Evolutionary conservation across 805 yeast genomes (phyloP).

Genomic region (Pichia cephalocereana): DNA sequence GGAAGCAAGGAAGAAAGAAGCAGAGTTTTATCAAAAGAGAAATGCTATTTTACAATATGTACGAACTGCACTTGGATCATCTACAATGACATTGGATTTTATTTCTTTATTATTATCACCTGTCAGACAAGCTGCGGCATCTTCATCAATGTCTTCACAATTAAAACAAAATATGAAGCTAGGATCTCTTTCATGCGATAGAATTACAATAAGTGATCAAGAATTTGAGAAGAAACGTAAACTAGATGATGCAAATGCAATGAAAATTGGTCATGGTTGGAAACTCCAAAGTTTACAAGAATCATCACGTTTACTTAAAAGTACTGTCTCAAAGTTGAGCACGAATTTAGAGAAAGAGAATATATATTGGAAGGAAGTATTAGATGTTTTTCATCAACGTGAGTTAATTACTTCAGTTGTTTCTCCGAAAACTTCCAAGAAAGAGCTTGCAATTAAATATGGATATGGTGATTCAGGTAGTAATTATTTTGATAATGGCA

Average conservation of each 20-base stretch:
- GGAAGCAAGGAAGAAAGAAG: slow-evolving; percentile 12
- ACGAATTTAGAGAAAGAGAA: slow-evolving; percentile 53
- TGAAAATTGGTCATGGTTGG: slow-evolving; percentile 66
- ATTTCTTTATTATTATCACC: slow-evolving; percentile 75
- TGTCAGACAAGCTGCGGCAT: slow-evolving; percentile 76
- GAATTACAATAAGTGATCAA: slow-evolving; percentile 21
- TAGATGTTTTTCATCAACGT: slow-evolving; percentile 33
- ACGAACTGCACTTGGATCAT: slow-evolving; percentile 72
- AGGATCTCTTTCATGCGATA: slow-evolving; percentile 57
- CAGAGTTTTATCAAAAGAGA: slow-evolving; percentile 41
- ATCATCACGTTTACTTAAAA: slow-evolving; percentile 41
- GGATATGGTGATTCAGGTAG: slow-evolving; percentile 93
- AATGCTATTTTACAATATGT: slow-evolving; percentile 44
- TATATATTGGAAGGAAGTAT: slow-evolving; percentile 53
- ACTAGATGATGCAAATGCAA: slow-evolving; percentile 7
- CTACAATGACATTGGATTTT: slow-evolving; percentile 80
- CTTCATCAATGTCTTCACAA: slow-evolving; percentile 81
- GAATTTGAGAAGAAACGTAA: slow-evolving; percentile 9
- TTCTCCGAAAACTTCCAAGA: not conserved
- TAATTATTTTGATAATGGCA: slow-evolving; percentile 59
- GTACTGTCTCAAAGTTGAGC: slow-evolving; percentile 42
- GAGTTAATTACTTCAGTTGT: slow-evolving; percentile 59
- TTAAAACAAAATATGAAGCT: slow-evolving; percentile 63
- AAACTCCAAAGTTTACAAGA: slow-evolving; percentile 59
- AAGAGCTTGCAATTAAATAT: slow-evolving; percentile 56